Evolutionary conservation across 2,329 filamentous ascomycete species (phyloP), one percentile per base, ranked within the genome.

Genomic region (Rhynchosporium secalis): DNA sequence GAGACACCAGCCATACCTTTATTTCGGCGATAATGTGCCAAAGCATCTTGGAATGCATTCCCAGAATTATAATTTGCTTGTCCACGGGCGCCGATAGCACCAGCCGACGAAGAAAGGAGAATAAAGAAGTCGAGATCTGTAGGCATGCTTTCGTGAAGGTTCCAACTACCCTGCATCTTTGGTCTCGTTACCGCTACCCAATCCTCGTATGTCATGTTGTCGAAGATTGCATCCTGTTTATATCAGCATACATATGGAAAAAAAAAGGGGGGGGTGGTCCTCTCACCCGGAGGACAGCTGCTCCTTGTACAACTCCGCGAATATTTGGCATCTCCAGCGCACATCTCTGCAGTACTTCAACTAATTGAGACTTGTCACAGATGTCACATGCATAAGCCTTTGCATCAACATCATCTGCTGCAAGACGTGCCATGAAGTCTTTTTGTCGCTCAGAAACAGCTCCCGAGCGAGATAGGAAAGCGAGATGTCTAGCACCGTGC

Each of bases 361-460:
- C 41, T 6, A 61, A 15, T n/a, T 48, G 43, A 15, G 43, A 13
- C 8, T 9, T 40, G 31, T 58, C 29, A 47, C 61, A 56, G 58
- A 60, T 36, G 12, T 61, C 59, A 33, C 59, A 62, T 15, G 46
- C 40, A 29, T 58, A 58, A 8, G 43, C 38, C 20, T 6, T 75
- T 12, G 82, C 76, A 9, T 77, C 68, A 28, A 82, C 74, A 20
- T 76, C 74, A 1, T 79, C 78, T 0, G 77, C 78, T 1, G 68
- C 62, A 3, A 70, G 52, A 10, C 54, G 5, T 3, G 36, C n/a
- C 4, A 61, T 46, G 29, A 58, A 54, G 28, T 41, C 58, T 29
- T n/a, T 55, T 41, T 15, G 51, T 26, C 31, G 15, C 8, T 57
- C 61, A 15, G 33, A 46, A 2, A 20, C n/a, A n/a, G 45, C 31